Conservation (phyloP, 768 basidiomycete species). For the Cystobasidium tubakii region DNA sequence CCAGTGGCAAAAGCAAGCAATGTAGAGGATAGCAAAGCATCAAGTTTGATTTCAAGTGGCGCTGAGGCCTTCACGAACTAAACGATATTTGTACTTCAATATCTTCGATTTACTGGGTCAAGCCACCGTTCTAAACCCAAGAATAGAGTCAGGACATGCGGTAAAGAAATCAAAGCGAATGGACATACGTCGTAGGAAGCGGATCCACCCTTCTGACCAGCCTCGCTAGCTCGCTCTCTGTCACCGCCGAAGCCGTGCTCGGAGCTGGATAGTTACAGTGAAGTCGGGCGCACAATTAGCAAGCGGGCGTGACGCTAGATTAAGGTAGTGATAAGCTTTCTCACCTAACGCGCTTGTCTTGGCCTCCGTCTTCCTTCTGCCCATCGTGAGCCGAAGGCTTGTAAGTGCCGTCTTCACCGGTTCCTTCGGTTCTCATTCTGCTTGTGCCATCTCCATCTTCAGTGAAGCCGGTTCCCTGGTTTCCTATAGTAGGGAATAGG, state of each 20-base stretch:
- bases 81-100: too few species aligned
- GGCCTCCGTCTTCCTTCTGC: slow-evolving; percentile 48
- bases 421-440: slow-evolving; percentile 11
- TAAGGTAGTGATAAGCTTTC: not conserved
- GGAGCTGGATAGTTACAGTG: slow-evolving; percentile 28
- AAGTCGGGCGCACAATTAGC: not conserved
- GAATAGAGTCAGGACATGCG: not conserved
- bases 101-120: slow-evolving; percentile 1
- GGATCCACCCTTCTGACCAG: slow-evolving; percentile 33
- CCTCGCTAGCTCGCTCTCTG: slow-evolving; percentile 38
- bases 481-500: not conserved
- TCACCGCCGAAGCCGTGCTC: slow-evolving; percentile 51
- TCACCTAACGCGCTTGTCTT: slow-evolving; percentile 47
- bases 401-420: slow-evolving; percentile 39
- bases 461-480: slow-evolving; percentile 26
- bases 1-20: too few species aligned
- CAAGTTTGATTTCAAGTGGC: too few species aligned
- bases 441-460: slow-evolving; percentile 25
- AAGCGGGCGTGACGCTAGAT: not conserved
- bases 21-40: too few species aligned
- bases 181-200: slow-evolving; percentile 25
- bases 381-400: slow-evolving; percentile 51
- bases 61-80: too few species aligned
- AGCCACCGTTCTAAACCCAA: not conserved
- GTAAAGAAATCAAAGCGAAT: not conserved